A percentile compares a stretch with the other conserved stretches of the same genome.
Evolutionary conservation across 2,329 filamentous ascomycete genomes (phyloP).

Genomic region (Ascochyta rabiei): DNA sequence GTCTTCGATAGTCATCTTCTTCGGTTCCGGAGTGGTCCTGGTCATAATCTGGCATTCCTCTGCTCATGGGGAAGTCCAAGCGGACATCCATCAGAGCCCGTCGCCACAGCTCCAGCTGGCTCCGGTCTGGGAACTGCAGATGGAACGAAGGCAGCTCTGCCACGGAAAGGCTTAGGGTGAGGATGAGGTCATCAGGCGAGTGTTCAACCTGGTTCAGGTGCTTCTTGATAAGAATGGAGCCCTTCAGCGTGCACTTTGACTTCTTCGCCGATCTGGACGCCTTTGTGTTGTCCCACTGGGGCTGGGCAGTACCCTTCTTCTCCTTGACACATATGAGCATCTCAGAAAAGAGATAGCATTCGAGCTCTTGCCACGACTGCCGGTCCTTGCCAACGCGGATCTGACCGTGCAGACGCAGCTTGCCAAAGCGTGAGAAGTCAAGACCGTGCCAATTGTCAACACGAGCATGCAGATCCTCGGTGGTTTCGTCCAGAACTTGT

Average conservation of each 20-base stretch:
- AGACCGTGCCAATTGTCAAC: conserved; percentile 99
- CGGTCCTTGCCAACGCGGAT: conserved; percentile 96
- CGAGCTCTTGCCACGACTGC: conserved; percentile 94
- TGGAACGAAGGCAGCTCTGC: conserved; percentile 93
- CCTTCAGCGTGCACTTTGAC: conserved; percentile 87
- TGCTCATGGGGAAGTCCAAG: conserved; percentile 61
- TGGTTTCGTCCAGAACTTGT: conserved; percentile 81
- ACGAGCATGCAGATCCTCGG: conserved; percentile 80
- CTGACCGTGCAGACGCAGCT: conserved; percentile 85
- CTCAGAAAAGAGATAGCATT: conserved; percentile 95
- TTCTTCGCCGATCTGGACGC: conserved; percentile 61
- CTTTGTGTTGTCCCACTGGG: conserved; percentile 68
- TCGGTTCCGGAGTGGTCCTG: conserved; percentile 81
- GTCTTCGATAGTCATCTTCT: conserved; percentile 79
- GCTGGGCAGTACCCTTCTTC: conserved; percentile 71
- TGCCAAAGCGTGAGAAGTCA: conserved; percentile 92
- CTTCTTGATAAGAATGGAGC: conserved; percentile 97
- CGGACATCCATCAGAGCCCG: conserved; percentile 86
- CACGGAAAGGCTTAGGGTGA: conserved; percentile 90
- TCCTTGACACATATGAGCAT: conserved; percentile 99
- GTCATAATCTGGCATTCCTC: conserved; percentile 76
- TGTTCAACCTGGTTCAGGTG: conserved; percentile 89
- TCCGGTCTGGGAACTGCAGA: conserved; percentile 82
- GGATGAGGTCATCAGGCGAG: conserved; percentile 74
- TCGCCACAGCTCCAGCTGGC: conserved; percentile 88